Evolutionary conservation across 768 basidiomycete species (phyloP).

Genomic region (Paxillus rubicundulus): DNA sequence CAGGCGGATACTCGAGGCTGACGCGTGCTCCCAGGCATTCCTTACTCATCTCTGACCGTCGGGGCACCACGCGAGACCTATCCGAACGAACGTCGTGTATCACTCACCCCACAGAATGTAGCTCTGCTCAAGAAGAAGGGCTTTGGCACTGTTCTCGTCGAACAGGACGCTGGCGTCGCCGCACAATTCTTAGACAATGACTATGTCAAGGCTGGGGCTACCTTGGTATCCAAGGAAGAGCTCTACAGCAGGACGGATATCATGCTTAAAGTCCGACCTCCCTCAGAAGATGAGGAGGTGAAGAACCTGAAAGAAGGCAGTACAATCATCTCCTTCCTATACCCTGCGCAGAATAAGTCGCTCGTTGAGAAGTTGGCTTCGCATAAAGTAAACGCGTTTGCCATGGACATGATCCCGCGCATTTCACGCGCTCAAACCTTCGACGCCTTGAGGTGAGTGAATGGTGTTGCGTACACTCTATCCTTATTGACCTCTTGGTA

Average conservation of each 20-base stretch:
- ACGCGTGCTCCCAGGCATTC: constrained; percentile 39
- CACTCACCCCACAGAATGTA: constrained; percentile 78
- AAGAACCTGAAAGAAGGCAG: constrained; percentile 65
- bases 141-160: constrained; percentile 69
- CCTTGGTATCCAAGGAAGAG: constrained; percentile 68
- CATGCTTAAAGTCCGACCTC: constrained; percentile 83
- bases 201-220: constrained; percentile 76
- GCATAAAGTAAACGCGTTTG: constrained; percentile 69
- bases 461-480: constrained; percentile 1
- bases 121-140: constrained; percentile 79
- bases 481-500: constrained; percentile 23
- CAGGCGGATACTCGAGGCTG: background rate
- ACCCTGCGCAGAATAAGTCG: constrained; percentile 77
- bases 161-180: constrained; percentile 63
- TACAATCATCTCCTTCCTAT: constrained; percentile 81
- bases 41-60: constrained; percentile 71
- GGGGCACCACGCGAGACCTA: constrained; percentile 78
- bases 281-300: constrained; percentile 60
- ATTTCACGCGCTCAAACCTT: constrained; percentile 90
- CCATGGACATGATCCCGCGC: constrained; percentile 91
- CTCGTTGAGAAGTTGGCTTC: constrained; percentile 69
- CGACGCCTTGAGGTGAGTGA: constrained; percentile 72
- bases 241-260: constrained; percentile 71
- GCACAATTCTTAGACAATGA: constrained; percentile 83
- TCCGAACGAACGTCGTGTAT: constrained; percentile 76